Conservation (phyloP, 169 alveolate genomes). For the Plasmodium chabaudi region DNA sequence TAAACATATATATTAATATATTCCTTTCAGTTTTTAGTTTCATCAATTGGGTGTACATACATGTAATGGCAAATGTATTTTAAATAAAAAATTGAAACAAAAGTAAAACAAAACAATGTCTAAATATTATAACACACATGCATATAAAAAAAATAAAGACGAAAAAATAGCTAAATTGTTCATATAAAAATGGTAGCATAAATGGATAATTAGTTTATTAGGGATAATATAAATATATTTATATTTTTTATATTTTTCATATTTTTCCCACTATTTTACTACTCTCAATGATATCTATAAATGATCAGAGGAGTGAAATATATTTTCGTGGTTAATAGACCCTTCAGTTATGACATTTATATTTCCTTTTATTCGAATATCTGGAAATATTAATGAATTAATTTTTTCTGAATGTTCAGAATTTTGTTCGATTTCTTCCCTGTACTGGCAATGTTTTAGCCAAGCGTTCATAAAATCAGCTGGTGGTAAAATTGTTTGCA, state of each 20-base stretch:
- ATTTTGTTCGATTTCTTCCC: slow-evolving; percentile 54
- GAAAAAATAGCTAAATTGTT: too few species aligned
- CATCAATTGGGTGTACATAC: not conserved
- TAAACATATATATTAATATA: not conserved
- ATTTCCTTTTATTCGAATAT: slow-evolving; percentile 65
- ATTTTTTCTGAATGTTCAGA: slow-evolving; percentile 15
- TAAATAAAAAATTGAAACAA: too few species aligned
- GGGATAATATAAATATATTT: too few species aligned
- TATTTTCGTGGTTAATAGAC: slow-evolving; percentile 28
- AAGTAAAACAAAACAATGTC: too few species aligned
- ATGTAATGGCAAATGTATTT: too few species aligned
- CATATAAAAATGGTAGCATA: too few species aligned
- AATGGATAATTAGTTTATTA: too few species aligned
- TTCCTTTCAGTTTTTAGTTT: not conserved
- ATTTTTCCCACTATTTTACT: too few species aligned
- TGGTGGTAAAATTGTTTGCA: slow-evolving; percentile 86
- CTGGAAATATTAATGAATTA: slow-evolving; percentile 45
- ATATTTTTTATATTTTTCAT: too few species aligned
- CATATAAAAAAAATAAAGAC: too few species aligned
- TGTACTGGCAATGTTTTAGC: slow-evolving; percentile 71
- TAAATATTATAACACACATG: too few species aligned
- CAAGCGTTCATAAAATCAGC: slow-evolving; percentile 89
- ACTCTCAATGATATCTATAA: not conserved
- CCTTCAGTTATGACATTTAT: slow-evolving; percentile 62
- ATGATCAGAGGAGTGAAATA: slow-evolving; percentile 8